Evolutionary conservation across 2,329 filamentous ascomycete species (phyloP).

Genomic region (Rutstroemia sp.): DNA sequence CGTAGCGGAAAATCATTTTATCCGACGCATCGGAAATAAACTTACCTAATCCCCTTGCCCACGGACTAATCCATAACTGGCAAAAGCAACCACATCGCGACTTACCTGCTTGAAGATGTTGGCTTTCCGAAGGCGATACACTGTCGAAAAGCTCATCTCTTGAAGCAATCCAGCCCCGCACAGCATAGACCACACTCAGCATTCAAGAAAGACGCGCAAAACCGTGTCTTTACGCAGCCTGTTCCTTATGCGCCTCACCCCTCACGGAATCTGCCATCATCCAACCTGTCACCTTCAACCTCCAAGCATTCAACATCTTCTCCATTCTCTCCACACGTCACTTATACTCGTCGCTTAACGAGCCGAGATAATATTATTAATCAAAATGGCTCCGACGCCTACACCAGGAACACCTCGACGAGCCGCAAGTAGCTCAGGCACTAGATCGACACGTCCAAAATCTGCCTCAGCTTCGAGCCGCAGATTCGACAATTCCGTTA

Average conservation of each 20-base stretch:
- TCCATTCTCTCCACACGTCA: conserved; percentile 6
- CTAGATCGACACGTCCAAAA: conserved; percentile 18
- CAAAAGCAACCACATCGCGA: conserved; percentile 9
- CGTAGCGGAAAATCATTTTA: no score
- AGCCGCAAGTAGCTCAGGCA: conserved; percentile 9
- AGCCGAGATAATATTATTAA: not conserved
- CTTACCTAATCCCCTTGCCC: no score
- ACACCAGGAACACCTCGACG: conserved; percentile 6
- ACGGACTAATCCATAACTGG: not conserved
- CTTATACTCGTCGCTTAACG: conserved; percentile 3
- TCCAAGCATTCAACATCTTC: not conserved
- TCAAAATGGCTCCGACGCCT: conserved; percentile 9
- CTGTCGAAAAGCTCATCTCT: no score
- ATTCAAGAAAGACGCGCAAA: conserved; percentile 3
- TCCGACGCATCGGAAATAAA: no score
- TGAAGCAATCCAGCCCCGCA: not conserved
- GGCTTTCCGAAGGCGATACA: not conserved
- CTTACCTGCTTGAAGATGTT: conserved; percentile 5
- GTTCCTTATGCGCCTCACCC: conserved; percentile 9
- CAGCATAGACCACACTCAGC: not conserved
- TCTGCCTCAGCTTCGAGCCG: conserved; percentile 16
- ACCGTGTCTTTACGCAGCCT: conserved; percentile 3
- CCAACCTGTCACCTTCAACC: conserved; percentile 1
- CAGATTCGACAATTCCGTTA: conserved; percentile 20
- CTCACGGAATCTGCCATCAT: conserved; percentile 2